Base-by-base conservation (phyloP, 345 rosid species). In the Streptanthus diversifolius region DNA sequence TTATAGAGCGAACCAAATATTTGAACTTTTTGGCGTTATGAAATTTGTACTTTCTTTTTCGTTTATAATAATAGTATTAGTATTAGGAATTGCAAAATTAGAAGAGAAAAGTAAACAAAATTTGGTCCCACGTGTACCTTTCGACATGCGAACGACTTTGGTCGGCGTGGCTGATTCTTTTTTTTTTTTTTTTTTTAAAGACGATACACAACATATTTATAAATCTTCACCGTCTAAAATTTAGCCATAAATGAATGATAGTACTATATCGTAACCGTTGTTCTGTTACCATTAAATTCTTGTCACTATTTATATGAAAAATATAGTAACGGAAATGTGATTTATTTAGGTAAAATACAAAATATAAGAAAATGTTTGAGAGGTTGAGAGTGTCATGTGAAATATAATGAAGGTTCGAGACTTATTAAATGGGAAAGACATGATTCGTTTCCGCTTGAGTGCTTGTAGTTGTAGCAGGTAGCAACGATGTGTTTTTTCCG, bases 111-210 rank as follows among this genome's bases (percentile, higher is more conserved):
- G 1, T 29, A 36, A 51, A 68, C 2, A 51, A 24, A 0, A 24
- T 5, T 56, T 70, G 71, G 72, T 37, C 72, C 71, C 3, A 69
- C 44, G 65, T 54, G 71, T 76, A 35, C 22, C 33, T 33, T 32
- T 75, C 19, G 25, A 52, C 74, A 55, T 55, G 67, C 71, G 62
- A 70, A 18, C 80, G 48, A 77, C 76, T 70, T 70, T 70, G 67
- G 80, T 70, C 68, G 71, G 72, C 8, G 59, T 43, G 39, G 67
- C 72, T 60, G 1, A 29, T 30, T 24, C 17, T 24, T 24, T 47
- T 43, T 0, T 24, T 69, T 6, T 5, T 39, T 29, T 32, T 1
- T 2, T 15, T 27, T 24, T 3, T 1, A 18, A 30, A 21, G 25
- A 39, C 8, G 41, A 8, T 32, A 22, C 44, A 21, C 36, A 52